Evolutionary conservation across 208 protist genomes (phyloP), one percentile per base, ranked within the genome.

Genomic region (Naegleria lovaniensis): DNA sequence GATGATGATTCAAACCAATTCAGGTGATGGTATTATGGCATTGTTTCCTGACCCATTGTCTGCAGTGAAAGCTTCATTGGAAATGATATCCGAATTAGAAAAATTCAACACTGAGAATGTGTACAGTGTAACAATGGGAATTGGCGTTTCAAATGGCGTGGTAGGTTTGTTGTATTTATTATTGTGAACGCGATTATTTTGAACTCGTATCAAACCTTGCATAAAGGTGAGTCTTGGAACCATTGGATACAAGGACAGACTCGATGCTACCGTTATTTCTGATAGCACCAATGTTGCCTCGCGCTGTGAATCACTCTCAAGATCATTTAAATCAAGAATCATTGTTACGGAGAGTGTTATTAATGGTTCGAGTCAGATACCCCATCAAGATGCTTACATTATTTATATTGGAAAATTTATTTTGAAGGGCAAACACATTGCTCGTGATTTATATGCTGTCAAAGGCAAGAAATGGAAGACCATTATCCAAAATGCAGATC

Each of bases 191-290:
- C n/a, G n/a, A n/a, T n/a, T n/a, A n/a, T n/a, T n/a, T n/a, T n/a
- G n/a, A n/a, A n/a, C n/a, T n/a, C n/a, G n/a, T n/a, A n/a, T n/a
- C n/a, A n/a, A n/a, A n/a, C n/a, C n/a, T n/a, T n/a, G n/a, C n/a
- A n/a, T n/a, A n/a, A 48, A 48, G 43, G 43, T 48, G 43, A 48
- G 43, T 48, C 52, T 91, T 33, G 91, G 91, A 29, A 92, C 90
- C 6, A 48, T 92, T 40, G 91, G 91, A 55, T 92, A 67, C 36
- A 29, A 51, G 5, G 9, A 33, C 15, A 1, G 83, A 33, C 39
- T 92, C 0, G 58, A 92, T 84, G 92, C 89, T 75, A 92, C 91
- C 13, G 91, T 92, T 4, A 87, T 87, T 33, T 87, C 83, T 36
- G 83, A 87, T 87, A 51, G 39, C 0, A 39, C 43, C 9, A 87